Conservation (phyloP, 768 basidiomycete genomes). For the Pleurotus sapidus region DNA sequence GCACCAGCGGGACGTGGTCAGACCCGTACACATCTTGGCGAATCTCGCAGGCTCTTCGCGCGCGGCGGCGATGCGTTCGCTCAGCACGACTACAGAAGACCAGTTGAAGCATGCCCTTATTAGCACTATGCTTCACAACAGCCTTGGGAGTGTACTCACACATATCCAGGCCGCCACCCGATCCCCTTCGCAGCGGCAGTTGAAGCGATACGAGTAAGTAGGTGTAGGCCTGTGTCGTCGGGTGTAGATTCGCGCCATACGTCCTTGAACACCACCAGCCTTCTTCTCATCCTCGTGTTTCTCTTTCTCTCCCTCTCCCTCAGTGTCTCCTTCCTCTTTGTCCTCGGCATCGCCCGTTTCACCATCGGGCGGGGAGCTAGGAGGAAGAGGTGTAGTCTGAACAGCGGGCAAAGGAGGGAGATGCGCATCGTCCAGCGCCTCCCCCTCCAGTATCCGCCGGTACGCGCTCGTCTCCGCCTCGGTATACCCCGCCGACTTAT, state of each 20-base stretch:
- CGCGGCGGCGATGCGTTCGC: constrained; percentile 63
- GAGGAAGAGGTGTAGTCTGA: too few relatives aligned
- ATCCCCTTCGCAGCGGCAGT: constrained; percentile 76
- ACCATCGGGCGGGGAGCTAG: too few relatives aligned
- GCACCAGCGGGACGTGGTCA: constrained; percentile 78
- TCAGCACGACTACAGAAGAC: constrained; percentile 58
- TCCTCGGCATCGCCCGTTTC: too few relatives aligned
- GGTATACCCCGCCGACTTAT: constrained; percentile 85
- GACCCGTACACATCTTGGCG: constrained; percentile 83
- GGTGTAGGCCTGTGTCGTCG: constrained; percentile 69
- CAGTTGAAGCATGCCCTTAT: background rate
- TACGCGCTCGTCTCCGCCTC: constrained; percentile 78
- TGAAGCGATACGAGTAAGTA: constrained; percentile 85
- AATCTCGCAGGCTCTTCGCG: constrained; percentile 83
- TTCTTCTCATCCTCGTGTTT: too few relatives aligned
- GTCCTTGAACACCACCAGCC: constrained; percentile 54
- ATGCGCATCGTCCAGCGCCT: constrained; percentile 12
- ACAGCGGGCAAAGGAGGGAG: background rate
- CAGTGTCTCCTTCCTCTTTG: too few relatives aligned
- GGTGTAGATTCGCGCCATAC: constrained; percentile 76
- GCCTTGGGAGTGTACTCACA: constrained; percentile 42
- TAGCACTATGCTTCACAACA: too few relatives aligned
- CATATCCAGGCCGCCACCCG: constrained; percentile 85
- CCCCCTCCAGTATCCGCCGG: constrained; percentile 59
- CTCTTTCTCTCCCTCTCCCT: too few relatives aligned